These are phyloP conservation scores for Ceratonia siliqua DNA, from an alignment of 306 rosid species.

Conservation along the genomic window DNA sequence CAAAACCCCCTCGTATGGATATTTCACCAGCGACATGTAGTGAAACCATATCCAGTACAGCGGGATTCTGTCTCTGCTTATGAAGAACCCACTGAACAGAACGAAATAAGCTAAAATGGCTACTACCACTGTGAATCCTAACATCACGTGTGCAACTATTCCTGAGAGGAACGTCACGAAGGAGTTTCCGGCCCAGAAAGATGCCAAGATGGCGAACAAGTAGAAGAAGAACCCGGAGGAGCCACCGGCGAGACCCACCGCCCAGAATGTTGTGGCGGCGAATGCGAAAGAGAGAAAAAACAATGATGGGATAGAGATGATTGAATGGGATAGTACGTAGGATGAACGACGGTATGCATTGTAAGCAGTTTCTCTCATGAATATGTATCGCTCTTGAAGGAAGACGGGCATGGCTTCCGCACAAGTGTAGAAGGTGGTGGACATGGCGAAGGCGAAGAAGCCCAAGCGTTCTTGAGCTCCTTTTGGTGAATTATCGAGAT, in stretches of 20 bases:
- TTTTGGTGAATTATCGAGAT: constrained; percentile 70
- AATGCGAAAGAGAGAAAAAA: constrained; percentile 66
- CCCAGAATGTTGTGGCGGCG: constrained; percentile 73
- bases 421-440: constrained; percentile 89
- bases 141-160: constrained; percentile 75
- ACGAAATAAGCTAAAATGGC: constrained; percentile 80
- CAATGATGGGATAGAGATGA: constrained; percentile 69
- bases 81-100: constrained; percentile 90
- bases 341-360: constrained; percentile 93
- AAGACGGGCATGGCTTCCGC: constrained; percentile 87
- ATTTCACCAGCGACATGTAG: constrained; percentile 77
- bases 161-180: constrained; percentile 92
- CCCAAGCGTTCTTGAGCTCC: constrained; percentile 80
- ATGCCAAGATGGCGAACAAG: constrained; percentile 46
- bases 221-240: constrained; percentile 58
- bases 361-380: constrained; percentile 94
- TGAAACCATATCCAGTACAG: constrained; percentile 90
- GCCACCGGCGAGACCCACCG: constrained; percentile 78
- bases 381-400: constrained; percentile 95
- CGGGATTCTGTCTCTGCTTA: constrained; percentile 74
- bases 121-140: constrained; percentile 84
- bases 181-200: constrained; percentile 90
- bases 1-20: constrained; percentile 83
- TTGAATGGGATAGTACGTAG: constrained; percentile 71
- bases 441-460: constrained; percentile 91